phyloP scores from a whole-genome alignment of 192 early-diverging fungal genomes.

The Umbelopsis ramanniana region DNA sequence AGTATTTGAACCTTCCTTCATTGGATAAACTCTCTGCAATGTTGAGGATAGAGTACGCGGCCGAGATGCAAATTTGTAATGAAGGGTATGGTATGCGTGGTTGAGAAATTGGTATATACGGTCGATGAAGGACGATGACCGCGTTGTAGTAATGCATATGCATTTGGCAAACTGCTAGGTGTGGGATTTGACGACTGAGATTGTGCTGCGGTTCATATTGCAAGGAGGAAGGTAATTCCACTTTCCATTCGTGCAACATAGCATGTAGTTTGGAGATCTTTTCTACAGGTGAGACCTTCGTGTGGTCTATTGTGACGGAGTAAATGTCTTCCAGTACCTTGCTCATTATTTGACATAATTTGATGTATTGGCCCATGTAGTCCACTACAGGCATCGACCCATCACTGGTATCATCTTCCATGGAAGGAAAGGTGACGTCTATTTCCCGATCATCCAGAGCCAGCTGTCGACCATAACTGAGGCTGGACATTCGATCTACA shows the following conservation, averaged over 20 bases:
- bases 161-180: conserved; percentile 32
- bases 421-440: conserved; percentile 42
- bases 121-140: conserved; percentile 58
- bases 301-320: conserved; percentile 34
- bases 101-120: conserved; percentile 45
- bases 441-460: conserved; percentile 50
- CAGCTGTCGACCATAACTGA: conserved; percentile 62
- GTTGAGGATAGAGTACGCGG: conserved; percentile 29
- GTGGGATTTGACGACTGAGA: conserved; percentile 21
- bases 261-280: conserved; percentile 27
- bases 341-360: conserved; percentile 53
- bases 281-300: conserved; percentile 26
- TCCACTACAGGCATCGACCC: conserved; percentile 24
- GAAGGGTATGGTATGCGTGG: conserved; percentile 35
- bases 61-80: conserved; percentile 31
- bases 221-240: conserved; percentile 41
- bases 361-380: conserved; percentile 46
- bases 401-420: conserved; percentile 32
- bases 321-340: conserved; percentile 56
- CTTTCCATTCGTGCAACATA: conserved; percentile 43
- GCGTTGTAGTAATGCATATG: conserved; percentile 57
- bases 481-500: conserved; percentile 67
- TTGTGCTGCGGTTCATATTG: conserved; percentile 46
- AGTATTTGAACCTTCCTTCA: conserved; percentile 24
- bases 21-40: conserved; percentile 34